A percentile compares a stretch with the other conserved stretches of the same genome.
phyloP scores from a whole-genome alignment of 73 alveolate species.

The Paramecium tetraurelia region DNA sequence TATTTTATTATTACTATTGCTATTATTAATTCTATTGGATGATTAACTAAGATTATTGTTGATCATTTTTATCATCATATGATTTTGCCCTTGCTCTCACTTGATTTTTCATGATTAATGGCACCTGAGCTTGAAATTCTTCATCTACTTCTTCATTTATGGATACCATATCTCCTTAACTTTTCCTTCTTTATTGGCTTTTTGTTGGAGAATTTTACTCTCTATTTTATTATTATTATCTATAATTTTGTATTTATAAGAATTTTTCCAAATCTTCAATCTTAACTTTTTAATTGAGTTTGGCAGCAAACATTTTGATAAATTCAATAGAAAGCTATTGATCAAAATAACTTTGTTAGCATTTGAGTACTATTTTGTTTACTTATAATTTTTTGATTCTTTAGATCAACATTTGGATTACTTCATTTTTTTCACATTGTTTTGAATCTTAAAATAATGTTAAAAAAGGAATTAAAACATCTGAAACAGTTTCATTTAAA shows the following conservation, averaged over 20 bases:
- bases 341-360: slow-evolving; percentile 17
- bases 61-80: background rate
- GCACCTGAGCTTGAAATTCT: background rate
- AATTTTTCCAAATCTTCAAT: slow-evolving; percentile 28
- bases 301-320: slow-evolving; percentile 18
- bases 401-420: background rate
- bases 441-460: background rate
- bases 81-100: slow-evolving; percentile 11
- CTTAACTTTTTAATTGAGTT: background rate
- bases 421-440: background rate
- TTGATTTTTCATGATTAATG: background rate
- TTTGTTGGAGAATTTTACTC: background rate
- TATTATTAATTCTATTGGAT: background rate
- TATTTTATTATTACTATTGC: background rate
- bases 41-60: background rate
- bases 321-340: background rate
- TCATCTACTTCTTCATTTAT: background rate
- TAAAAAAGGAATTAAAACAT: slow-evolving; percentile 15
- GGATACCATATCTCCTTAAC: slow-evolving; percentile 23
- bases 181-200: background rate
- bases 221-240: background rate
- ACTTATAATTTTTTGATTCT: background rate
- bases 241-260: background rate
- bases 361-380: background rate
- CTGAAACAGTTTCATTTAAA: slow-evolving; percentile 3